Conservation (phyloP, 345 rosid species). For the Anacardium occidentale region DNA sequence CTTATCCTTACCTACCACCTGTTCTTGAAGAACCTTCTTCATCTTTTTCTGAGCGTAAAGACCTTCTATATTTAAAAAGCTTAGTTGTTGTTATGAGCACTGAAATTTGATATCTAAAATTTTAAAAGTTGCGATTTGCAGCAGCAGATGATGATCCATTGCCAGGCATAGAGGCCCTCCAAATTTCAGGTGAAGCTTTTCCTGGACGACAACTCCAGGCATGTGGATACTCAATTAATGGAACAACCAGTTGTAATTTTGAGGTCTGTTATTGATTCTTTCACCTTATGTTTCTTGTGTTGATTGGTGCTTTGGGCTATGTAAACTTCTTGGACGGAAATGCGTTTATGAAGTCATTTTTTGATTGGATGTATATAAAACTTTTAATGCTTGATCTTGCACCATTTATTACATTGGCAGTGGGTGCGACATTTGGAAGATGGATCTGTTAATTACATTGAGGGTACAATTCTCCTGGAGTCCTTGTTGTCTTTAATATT, state of each 20-base stretch:
- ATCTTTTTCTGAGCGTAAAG: slow-evolving; percentile 84
- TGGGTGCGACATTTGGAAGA: slow-evolving; percentile 98
- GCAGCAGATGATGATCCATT: slow-evolving; percentile 90
- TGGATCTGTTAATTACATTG: slow-evolving; percentile 93
- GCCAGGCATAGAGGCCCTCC: slow-evolving; percentile 83
- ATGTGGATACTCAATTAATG: slow-evolving; percentile 82
- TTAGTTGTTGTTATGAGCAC: slow-evolving; percentile 9
- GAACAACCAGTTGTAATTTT: slow-evolving; percentile 98
- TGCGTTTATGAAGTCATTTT: slow-evolving; percentile 8
- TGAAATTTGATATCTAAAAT: slow-evolving; percentile 19
- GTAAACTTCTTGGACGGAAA: slow-evolving; percentile 13
- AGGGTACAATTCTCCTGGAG: slow-evolving; percentile 58
- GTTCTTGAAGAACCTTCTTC: slow-evolving; percentile 94
- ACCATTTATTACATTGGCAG: slow-evolving; percentile 44
- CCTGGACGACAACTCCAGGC: slow-evolving; percentile 97
- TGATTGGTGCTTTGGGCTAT: slow-evolving; percentile 2
- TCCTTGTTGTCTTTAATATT: slow-evolving; percentile 16
- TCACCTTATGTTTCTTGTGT: not conserved
- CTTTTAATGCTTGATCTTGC: slow-evolving; percentile 3
- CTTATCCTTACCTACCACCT: slow-evolving; percentile 65
- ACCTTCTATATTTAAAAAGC: slow-evolving; percentile 6
- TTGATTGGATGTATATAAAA: not conserved
- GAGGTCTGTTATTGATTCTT: slow-evolving; percentile 57
- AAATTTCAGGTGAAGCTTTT: slow-evolving; percentile 89
- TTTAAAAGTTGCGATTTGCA: slow-evolving; percentile 36